These are phyloP conservation scores for Komagataella phaffii DNA, from an alignment of 805 yeast species.

Conservation along the genomic window DNA sequence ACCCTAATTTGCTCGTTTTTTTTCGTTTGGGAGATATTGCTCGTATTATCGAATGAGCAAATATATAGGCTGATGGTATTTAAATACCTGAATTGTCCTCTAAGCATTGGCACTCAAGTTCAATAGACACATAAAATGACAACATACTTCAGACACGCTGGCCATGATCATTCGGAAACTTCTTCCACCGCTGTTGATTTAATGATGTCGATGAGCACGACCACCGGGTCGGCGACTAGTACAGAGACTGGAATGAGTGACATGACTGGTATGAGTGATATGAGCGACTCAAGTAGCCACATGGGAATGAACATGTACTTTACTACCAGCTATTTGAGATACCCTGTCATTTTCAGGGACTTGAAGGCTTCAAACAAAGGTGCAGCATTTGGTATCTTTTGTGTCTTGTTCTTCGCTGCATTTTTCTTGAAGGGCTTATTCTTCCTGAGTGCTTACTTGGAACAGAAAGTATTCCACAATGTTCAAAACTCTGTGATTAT, in stretches of 20 bases:
- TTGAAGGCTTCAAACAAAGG: constrained; percentile 41
- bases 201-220: not conserved
- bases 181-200: not conserved
- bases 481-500: constrained; percentile 13
- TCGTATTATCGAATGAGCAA: not conserved
- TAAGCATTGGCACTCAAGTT: not conserved
- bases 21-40: not conserved
- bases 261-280: constrained; percentile 11
- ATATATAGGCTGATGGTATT: not conserved
- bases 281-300: constrained; percentile 16
- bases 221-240: not conserved
- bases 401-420: constrained; percentile 42
- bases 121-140: not conserved
- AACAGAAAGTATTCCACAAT: constrained; percentile 49
- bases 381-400: constrained; percentile 63
- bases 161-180: not conserved
- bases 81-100: not conserved
- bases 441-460: constrained; percentile 49
- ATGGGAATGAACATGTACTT: constrained; percentile 42
- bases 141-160: not conserved
- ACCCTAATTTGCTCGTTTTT: not conserved
- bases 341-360: constrained; percentile 50
- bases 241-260: constrained; percentile 2
- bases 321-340: constrained; percentile 32
- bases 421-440: constrained; percentile 46